phyloP scores from a whole-genome alignment of 2,329 filamentous ascomycete species.

The Claviceps lovelessii region DNA sequence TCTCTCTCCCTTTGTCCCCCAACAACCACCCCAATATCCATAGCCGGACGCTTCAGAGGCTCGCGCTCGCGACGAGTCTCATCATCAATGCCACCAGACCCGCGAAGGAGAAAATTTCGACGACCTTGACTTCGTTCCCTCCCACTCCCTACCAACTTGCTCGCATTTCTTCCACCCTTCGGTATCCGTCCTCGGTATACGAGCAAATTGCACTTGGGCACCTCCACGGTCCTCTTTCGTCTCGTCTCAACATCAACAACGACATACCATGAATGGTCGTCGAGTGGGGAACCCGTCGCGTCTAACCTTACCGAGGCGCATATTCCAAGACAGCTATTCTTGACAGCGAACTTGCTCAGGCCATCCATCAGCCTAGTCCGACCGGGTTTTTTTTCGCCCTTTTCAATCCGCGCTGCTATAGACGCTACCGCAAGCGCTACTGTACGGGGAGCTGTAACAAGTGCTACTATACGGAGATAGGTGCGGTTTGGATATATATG shows the following conservation, averaged over 20 bases:
- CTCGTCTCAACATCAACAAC: background rate
- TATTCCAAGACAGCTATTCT: constrained; percentile 1
- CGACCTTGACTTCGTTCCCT: background rate
- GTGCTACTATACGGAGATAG: background rate
- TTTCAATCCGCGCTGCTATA: no score
- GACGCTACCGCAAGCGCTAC: no score
- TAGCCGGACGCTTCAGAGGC: background rate
- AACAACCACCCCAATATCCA: background rate
- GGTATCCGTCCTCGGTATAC: background rate
- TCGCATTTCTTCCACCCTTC: background rate
- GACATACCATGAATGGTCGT: constrained; percentile 6
- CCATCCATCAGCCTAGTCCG: background rate
- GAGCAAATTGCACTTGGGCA: background rate
- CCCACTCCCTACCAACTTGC: background rate
- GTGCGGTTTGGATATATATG: background rate
- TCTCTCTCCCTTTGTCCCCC: background rate
- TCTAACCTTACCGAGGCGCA: constrained; percentile 1
- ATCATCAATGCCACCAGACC: background rate
- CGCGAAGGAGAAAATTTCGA: background rate
- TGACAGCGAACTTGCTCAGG: background rate
- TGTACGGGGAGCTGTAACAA: background rate
- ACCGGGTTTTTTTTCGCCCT: background rate
- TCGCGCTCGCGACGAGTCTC: background rate
- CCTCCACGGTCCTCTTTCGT: background rate
- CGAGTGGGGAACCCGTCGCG: background rate